Percentiles rank a stretch among this genome's conserved stretches.
Evolutionary conservation across 2,329 filamentous ascomycete species (phyloP).

Genomic region (Penicillium polonicum): DNA sequence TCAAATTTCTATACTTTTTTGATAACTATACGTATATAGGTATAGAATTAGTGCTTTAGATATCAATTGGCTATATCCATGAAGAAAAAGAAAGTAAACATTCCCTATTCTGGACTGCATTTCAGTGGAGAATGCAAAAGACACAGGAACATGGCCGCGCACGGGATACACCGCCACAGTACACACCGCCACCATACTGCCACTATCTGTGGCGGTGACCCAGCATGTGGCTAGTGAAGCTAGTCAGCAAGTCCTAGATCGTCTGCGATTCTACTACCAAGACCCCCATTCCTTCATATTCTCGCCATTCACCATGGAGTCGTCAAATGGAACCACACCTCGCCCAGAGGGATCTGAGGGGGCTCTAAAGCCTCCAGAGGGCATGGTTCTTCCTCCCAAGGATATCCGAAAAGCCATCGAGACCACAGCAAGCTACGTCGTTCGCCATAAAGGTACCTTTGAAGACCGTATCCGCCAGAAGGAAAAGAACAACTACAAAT

Average conservation of each 20-base stretch:
- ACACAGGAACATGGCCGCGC: constrained; percentile 1
- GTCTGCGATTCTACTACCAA: constrained; percentile 2
- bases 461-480: constrained; percentile 85
- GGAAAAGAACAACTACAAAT: constrained; percentile 80
- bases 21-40: not conserved
- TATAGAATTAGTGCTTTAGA: not conserved
- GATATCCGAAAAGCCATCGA: constrained; percentile 84
- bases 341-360: constrained; percentile 60
- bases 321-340: constrained; percentile 40
- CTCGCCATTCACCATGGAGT: constrained; percentile 36
- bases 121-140: not conserved
- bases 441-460: constrained; percentile 64
- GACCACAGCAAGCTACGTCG: constrained; percentile 91
- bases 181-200: not conserved
- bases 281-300: constrained; percentile 6
- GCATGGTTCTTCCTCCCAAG: constrained; percentile 79
- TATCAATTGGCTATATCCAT: not conserved
- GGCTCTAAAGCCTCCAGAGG: constrained; percentile 73
- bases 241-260: constrained; percentile 5
- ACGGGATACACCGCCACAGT: constrained; percentile 3
- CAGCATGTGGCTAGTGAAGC: constrained; percentile 1
- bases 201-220: not conserved
- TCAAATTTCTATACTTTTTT: not conserved
- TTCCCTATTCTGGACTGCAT: not conserved
- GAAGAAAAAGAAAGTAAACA: constrained; percentile 5